These are phyloP conservation scores for Gossypium davidsonii DNA, from an alignment of 441 rosid species.

Conservation along the genomic window DNA sequence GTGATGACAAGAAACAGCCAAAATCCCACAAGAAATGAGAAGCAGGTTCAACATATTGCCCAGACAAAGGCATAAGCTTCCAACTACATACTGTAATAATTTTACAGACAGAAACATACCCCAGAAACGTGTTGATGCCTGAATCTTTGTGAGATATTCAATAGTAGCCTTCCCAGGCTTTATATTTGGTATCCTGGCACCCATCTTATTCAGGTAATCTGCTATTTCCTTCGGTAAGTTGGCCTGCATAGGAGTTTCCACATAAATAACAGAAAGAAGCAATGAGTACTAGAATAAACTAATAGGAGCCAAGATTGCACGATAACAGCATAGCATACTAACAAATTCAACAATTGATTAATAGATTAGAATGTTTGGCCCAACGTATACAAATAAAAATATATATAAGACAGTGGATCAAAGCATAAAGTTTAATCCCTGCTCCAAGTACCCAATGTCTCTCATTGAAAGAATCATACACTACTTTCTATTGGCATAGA, in stretches of 20 bases:
- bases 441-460: not conserved
- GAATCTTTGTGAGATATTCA: conserved; percentile 73
- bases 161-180: conserved; percentile 97
- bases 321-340: not conserved
- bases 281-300: not conserved
- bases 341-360: not conserved
- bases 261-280: conserved; percentile 10
- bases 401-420: not conserved
- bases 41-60: conserved; percentile 9
- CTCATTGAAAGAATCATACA: not conserved
- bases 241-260: conserved; percentile 44
- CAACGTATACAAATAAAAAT: not conserved
- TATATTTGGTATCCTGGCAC: conserved; percentile 86
- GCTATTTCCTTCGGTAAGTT: conserved; percentile 95
- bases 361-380: not conserved
- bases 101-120: conserved; percentile 38
- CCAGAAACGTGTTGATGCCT: conserved; percentile 97
- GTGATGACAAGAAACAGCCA: conserved; percentile 11
- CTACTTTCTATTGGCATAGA: not conserved
- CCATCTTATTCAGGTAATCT: conserved; percentile 91
- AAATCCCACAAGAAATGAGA: not conserved
- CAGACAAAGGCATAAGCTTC: not conserved
- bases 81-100: not conserved
- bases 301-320: not conserved
- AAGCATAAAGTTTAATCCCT: not conserved